Evolutionary conservation across 2,329 filamentous ascomycete genomes (phyloP).

Genomic region (Byssochlamys sp.): DNA sequence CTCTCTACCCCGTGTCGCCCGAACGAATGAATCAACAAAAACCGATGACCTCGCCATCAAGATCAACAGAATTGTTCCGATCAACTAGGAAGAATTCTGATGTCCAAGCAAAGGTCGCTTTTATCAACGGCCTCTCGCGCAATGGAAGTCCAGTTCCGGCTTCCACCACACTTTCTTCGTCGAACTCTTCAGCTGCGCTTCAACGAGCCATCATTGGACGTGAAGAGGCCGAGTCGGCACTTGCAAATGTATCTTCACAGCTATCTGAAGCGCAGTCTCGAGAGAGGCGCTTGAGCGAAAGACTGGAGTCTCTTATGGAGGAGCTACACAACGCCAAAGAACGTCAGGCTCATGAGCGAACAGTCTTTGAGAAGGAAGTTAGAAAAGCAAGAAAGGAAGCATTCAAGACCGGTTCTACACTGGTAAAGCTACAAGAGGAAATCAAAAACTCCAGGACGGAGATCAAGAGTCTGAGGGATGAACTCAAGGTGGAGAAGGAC

Average conservation of each 20-base stretch:
- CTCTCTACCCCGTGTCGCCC: constrained; percentile 38
- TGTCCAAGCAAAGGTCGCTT: constrained; percentile 41
- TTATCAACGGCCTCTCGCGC: constrained; percentile 37
- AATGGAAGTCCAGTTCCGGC: constrained; percentile 20
- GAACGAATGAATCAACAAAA: constrained; percentile 42
- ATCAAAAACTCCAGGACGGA: constrained; percentile 34
- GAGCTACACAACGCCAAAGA: constrained; percentile 45
- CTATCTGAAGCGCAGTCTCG: constrained; percentile 34
- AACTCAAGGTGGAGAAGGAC: constrained; percentile 43
- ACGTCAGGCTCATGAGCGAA: constrained; percentile 38
- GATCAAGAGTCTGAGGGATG: constrained; percentile 42
- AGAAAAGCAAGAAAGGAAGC: constrained; percentile 48
- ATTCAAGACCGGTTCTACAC: constrained; percentile 45
- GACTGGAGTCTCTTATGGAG: constrained; percentile 40
- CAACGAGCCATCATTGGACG: constrained; percentile 37
- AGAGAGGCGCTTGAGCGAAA: constrained; percentile 36
- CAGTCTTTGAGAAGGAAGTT: constrained; percentile 49
- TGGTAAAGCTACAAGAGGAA: constrained; percentile 48
- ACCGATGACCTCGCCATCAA: constrained; percentile 31
- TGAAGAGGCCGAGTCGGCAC: constrained; percentile 36
- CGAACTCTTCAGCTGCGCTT: constrained; percentile 33
- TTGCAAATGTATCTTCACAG: constrained; percentile 25
- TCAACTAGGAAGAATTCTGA: constrained; percentile 31
- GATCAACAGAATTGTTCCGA: constrained; percentile 25
- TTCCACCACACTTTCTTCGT: constrained; percentile 23